Percentiles rank a stretch among this genome's conserved stretches.
Evolutionary conservation across 2,329 filamentous ascomycete species (phyloP).

Genomic region (Tolypocladium endophyticum): DNA sequence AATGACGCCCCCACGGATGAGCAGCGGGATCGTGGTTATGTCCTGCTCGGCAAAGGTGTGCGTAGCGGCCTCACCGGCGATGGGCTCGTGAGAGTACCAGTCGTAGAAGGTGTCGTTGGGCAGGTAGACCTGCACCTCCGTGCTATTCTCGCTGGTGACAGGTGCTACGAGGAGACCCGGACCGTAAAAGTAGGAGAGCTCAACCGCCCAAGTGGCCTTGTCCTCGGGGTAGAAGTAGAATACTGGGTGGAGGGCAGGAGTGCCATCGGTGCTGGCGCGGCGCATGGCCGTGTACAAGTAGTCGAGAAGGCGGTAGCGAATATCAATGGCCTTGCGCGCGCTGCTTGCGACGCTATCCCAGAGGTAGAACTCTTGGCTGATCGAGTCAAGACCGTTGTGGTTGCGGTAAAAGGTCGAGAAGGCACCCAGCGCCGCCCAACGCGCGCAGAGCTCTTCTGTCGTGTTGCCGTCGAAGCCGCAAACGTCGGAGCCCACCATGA

Average conservation of each 20-base stretch:
- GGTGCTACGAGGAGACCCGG: slow-evolving; percentile 36
- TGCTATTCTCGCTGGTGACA: slow-evolving; percentile 32
- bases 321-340: slow-evolving; percentile 57
- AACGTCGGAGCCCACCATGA: slow-evolving; percentile 62
- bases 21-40: slow-evolving; percentile 48
- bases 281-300: slow-evolving; percentile 68
- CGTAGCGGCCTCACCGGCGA: slow-evolving; percentile 28
- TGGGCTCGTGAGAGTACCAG: slow-evolving; percentile 34
- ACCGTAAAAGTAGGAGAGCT: slow-evolving; percentile 42
- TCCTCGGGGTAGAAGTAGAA: slow-evolving; percentile 59
- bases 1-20: slow-evolving; percentile 55
- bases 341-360: slow-evolving; percentile 54
- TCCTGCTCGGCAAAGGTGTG: slow-evolving; percentile 25
- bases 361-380: slow-evolving; percentile 56
- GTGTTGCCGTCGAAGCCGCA: slow-evolving; percentile 64
- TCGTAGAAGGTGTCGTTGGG: slow-evolving; percentile 41
- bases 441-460: slow-evolving; percentile 52
- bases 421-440: slow-evolving; percentile 60
- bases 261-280: slow-evolving; percentile 47
- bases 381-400: slow-evolving; percentile 41
- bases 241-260: slow-evolving; percentile 56
- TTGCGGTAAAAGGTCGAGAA: slow-evolving; percentile 65
- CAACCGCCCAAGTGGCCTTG: slow-evolving; percentile 30
- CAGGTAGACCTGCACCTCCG: slow-evolving; percentile 35
- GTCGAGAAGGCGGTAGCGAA: slow-evolving; percentile 70